These are phyloP conservation scores for Acer negundo DNA, from an alignment of 345 rosid genomes.

Conservation along the genomic window DNA sequence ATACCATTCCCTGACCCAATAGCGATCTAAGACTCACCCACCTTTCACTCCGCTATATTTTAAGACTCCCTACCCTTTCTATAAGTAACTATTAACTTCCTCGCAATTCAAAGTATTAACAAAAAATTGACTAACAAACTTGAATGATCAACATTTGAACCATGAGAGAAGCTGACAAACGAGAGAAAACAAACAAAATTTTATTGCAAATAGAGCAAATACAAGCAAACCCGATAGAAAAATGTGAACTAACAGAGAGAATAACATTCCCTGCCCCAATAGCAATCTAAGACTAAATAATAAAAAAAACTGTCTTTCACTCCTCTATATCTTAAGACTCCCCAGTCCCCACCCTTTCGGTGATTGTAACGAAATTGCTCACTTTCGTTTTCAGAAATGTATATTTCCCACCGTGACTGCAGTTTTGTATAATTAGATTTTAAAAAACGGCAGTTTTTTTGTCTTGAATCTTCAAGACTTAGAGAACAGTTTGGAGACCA, in stretches of 20 bases:
- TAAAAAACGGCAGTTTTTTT: conserved; percentile 71
- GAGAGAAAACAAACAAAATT: not conserved
- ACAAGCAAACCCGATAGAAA: not conserved
- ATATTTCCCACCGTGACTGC: conserved; percentile 59
- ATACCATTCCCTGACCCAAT: not conserved
- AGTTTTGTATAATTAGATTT: conserved; percentile 40
- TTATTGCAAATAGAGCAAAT: not conserved
- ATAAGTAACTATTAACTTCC: not conserved
- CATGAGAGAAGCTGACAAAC: conserved; percentile 1
- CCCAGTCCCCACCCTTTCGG: not conserved
- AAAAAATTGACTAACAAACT: not conserved
- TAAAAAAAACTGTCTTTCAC: not conserved
- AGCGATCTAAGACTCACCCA: not conserved
- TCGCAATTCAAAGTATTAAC: not conserved
- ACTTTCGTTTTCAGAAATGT: conserved; percentile 49
- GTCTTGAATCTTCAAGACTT: conserved; percentile 77
- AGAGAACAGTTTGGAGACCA: conserved; percentile 67
- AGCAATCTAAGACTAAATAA: no score
- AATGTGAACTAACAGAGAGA: not conserved
- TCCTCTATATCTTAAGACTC: not conserved
- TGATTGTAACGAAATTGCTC: conserved; percentile 32
- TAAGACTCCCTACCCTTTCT: not conserved
- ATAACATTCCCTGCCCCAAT: not conserved
- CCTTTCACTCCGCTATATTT: not conserved
- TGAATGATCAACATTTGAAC: not conserved